Percentiles rank a stretch among this genome's conserved stretches.
Conservation (phyloP, 2,329 filamentous ascomycete genomes). For the Thielaviopsis euricoi region DNA sequence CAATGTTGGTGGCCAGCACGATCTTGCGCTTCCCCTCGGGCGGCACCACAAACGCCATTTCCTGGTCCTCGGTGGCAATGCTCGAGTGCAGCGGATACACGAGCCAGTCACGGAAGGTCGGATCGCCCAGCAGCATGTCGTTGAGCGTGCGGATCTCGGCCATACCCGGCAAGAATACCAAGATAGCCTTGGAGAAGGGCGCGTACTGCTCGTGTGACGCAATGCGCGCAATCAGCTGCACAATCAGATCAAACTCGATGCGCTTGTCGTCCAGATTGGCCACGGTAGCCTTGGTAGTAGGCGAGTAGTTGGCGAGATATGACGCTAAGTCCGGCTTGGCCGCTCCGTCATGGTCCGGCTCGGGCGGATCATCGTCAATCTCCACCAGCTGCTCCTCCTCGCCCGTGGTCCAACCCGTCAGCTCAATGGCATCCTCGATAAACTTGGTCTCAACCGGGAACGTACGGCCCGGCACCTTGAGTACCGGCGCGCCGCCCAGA, state of each 20-base stretch:
- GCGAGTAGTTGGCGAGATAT: slow-evolving; percentile 56
- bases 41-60: slow-evolving; percentile 77
- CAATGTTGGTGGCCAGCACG: slow-evolving; percentile 93
- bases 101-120: slow-evolving; percentile 64
- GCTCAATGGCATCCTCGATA: slow-evolving; percentile 81
- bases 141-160: slow-evolving; percentile 82
- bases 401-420: slow-evolving; percentile 54
- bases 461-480: slow-evolving; percentile 83
- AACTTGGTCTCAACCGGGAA: slow-evolving; percentile 82
- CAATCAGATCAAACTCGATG: slow-evolving; percentile 76
- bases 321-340: slow-evolving; percentile 41
- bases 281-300: slow-evolving; percentile 58
- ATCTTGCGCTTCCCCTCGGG: slow-evolving; percentile 76
- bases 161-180: slow-evolving; percentile 91
- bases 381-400: slow-evolving; percentile 24
- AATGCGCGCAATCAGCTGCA: slow-evolving; percentile 62
- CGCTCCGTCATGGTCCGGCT: slow-evolving; percentile 35
- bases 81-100: slow-evolving; percentile 85
- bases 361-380: slow-evolving; percentile 32
- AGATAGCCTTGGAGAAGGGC: slow-evolving; percentile 69
- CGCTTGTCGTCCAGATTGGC: slow-evolving; percentile 74
- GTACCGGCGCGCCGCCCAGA: slow-evolving; percentile 65
- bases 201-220: slow-evolving; percentile 49
- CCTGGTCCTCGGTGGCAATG: slow-evolving; percentile 91
- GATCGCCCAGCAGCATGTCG: slow-evolving; percentile 64